Evolutionary conservation across 208 protist species (phyloP).

Genomic region (Crithidia bombi): DNA sequence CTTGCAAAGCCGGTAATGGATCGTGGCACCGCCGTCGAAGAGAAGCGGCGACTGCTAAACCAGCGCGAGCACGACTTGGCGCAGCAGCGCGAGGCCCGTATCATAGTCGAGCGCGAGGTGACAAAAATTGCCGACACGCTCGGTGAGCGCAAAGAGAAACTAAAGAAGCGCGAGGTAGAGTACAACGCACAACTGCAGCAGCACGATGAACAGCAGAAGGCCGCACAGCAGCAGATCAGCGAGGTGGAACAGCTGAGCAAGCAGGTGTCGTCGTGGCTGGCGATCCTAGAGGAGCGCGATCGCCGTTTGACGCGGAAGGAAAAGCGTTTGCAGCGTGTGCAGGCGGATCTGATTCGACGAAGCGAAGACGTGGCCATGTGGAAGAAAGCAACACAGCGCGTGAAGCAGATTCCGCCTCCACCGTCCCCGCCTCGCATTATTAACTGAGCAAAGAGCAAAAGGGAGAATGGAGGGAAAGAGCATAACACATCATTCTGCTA

Average conservation of each 20-base stretch:
- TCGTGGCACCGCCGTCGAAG: constrained; percentile 49
- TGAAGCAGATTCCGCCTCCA: constrained; percentile 41
- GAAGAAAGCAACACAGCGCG: constrained; percentile 36
- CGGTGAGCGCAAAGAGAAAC: constrained; percentile 29
- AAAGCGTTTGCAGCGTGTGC: constrained; percentile 58
- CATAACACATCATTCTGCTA: too few species aligned
- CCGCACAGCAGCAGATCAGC: constrained; percentile 53
- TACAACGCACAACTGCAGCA: constrained; percentile 47
- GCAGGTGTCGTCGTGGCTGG: constrained; percentile 70
- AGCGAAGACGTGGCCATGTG: constrained; percentile 58
- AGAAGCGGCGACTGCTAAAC: constrained; percentile 49
- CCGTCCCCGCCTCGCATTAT: constrained; percentile 34
- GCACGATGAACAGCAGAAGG: constrained; percentile 55
- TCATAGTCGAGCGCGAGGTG: constrained; percentile 47
- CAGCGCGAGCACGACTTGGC: constrained; percentile 52
- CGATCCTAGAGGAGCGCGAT: constrained; percentile 77
- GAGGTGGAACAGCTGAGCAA: constrained; percentile 76
- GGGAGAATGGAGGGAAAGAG: not conserved
- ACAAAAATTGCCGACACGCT: constrained; percentile 38
- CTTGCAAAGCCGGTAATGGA: constrained; percentile 51
- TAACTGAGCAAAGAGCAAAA: not conserved
- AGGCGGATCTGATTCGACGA: constrained; percentile 62
- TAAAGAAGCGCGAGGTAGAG: constrained; percentile 45
- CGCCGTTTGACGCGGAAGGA: constrained; percentile 59
- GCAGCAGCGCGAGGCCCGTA: constrained; percentile 45